These are phyloP conservation scores for Juncus inflexus DNA, from an alignment of 176 grass and related monocot genomes.

Conservation along the genomic window DNA sequence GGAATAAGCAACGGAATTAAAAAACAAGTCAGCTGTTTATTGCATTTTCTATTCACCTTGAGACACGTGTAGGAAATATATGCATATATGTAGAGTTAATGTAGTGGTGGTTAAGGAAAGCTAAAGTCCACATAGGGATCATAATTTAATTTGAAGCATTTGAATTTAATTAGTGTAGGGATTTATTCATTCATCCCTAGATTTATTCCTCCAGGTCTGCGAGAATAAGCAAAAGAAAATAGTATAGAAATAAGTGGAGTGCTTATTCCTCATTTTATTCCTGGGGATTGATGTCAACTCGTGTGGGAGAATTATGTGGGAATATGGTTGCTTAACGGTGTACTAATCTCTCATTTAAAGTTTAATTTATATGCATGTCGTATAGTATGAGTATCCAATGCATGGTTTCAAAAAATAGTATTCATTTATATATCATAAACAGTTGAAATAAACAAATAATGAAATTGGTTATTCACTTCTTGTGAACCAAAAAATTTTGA, in stretches of 20 bases:
- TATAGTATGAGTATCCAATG: too few relatives aligned
- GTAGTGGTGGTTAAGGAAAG: constrained; percentile 35
- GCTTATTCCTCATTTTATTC: constrained; percentile 10
- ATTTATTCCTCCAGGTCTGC: constrained; percentile 18
- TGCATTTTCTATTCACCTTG: too few relatives aligned
- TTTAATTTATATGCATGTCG: background rate
- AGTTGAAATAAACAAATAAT: too few relatives aligned
- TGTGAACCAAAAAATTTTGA: too few relatives aligned
- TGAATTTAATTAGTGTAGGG: background rate
- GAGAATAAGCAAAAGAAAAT: constrained; percentile 8
- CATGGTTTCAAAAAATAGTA: too few relatives aligned
- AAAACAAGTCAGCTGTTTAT: too few relatives aligned
- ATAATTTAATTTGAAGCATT: constrained; percentile 2
- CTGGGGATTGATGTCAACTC: constrained; percentile 1
- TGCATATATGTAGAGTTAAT: too few relatives aligned
- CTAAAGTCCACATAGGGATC: constrained; percentile 28
- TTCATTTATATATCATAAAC: too few relatives aligned
- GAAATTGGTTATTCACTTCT: too few relatives aligned
- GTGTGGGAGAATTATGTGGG: constrained; percentile 15
- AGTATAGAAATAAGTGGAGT: constrained; percentile 13
- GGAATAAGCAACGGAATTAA: too few relatives aligned
- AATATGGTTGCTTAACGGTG: constrained; percentile 24
- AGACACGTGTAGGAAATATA: too few relatives aligned
- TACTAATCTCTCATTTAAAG: background rate
- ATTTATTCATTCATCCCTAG: constrained; percentile 20